Evolutionary conservation across 2,329 filamentous ascomycete species (phyloP).

Genomic region (Clonostachys sp.): DNA sequence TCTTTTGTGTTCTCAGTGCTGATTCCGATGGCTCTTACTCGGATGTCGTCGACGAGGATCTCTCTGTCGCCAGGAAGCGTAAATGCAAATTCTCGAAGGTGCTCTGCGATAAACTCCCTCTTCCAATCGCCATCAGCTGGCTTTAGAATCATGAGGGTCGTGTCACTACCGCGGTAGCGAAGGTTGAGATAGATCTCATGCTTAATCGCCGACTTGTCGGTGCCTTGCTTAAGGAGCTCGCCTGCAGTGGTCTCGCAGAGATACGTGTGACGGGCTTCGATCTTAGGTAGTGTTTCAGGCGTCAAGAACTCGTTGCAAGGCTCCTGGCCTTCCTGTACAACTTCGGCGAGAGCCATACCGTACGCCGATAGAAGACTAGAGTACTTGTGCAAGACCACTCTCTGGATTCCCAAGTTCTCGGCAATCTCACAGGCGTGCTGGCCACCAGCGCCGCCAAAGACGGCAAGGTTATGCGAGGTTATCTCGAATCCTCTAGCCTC

Average conservation of each 20-base stretch:
- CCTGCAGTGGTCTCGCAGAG: constrained; percentile 8
- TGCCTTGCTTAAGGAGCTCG: constrained; percentile 24
- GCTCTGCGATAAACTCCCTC: constrained; percentile 22
- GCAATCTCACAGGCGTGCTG: constrained; percentile 45
- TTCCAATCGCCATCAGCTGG: constrained; percentile 13
- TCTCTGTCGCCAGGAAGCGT: constrained; percentile 17
- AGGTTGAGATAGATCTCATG: constrained; percentile 36
- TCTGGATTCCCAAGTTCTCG: constrained; percentile 28
- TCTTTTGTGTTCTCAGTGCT: neutral
- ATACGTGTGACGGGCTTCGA: too few relatives aligned
- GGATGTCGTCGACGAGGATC: constrained; percentile 32
- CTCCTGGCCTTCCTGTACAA: constrained; percentile 22
- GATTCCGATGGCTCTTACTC: constrained; percentile 19
- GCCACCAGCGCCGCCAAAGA: constrained; percentile 68
- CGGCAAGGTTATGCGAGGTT: constrained; percentile 21
- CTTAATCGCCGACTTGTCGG: constrained; percentile 28
- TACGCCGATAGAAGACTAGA: constrained; percentile 35
- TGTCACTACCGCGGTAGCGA: constrained; percentile 44
- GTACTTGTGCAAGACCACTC: constrained; percentile 33
- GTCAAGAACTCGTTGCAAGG: neutral
- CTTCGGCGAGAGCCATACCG: constrained; percentile 32
- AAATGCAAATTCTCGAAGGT: constrained; percentile 35
- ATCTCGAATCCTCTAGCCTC: constrained; percentile 45
- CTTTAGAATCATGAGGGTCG: constrained; percentile 38
- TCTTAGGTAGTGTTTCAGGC: too few relatives aligned